Conservation (phyloP, 106 monocot species). For the Platanthera zijinensis region DNA sequence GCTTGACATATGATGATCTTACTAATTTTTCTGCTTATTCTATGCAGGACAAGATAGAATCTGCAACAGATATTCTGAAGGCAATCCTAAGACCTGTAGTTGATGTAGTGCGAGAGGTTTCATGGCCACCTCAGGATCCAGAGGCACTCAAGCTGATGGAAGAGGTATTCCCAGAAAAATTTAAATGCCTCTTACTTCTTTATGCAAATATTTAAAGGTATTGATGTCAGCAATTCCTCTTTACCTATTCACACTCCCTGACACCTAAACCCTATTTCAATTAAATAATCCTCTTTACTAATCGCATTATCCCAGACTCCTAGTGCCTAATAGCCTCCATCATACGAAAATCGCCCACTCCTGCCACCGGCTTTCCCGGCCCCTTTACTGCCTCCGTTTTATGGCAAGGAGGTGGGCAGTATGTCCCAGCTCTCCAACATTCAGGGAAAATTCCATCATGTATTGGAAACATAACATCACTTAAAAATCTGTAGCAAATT, state of each 20-base stretch:
- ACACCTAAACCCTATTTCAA: too few relatives aligned
- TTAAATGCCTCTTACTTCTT: neutral
- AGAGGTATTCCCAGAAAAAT: constrained; percentile 27
- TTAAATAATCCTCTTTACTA: neutral
- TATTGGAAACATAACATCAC: too few relatives aligned
- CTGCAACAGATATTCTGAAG: constrained; percentile 78
- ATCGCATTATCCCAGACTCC: neutral
- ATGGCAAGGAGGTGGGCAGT: too few relatives aligned
- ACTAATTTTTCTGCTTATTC: neutral
- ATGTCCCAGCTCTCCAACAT: too few relatives aligned
- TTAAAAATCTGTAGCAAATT: too few relatives aligned
- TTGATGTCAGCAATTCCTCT: too few relatives aligned
- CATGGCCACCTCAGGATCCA: constrained; percentile 81
- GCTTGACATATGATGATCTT: neutral
- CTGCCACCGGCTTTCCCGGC: too few relatives aligned
- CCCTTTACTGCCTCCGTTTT: too few relatives aligned
- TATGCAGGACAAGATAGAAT: constrained; percentile 80
- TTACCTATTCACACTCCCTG: too few relatives aligned
- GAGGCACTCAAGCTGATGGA: constrained; percentile 51
- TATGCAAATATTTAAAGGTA: neutral
- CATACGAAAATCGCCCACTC: too few relatives aligned
- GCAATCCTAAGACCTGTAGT: constrained; percentile 61
- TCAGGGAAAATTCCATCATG: too few relatives aligned
- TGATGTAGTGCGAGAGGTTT: constrained; percentile 54
- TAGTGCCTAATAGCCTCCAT: too few relatives aligned